These are phyloP conservation scores for Phytophthora sojae DNA, from an alignment of 352 stramenopile genomes.

Conservation along the genomic window DNA sequence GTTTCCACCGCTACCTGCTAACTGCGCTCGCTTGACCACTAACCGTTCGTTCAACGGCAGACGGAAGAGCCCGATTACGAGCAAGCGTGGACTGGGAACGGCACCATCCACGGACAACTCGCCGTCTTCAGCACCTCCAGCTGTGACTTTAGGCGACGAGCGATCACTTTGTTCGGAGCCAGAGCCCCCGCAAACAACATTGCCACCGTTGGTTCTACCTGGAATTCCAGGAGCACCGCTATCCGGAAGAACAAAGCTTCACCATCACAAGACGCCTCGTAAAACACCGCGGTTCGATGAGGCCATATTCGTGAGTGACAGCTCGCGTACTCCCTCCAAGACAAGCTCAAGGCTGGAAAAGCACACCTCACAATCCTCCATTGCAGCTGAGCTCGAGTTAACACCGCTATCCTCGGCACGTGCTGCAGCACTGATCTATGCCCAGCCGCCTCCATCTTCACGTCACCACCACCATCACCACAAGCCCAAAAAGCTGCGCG, in stretches of 20 bases:
- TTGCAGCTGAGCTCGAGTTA: conserved; percentile 17
- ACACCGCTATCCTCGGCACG: conserved; percentile 41
- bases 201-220: conserved; percentile 33
- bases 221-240: conserved; percentile 3
- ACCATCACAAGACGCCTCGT: conserved; percentile 16
- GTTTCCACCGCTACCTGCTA: background rate
- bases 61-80: conserved; percentile 37
- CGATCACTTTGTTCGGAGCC: background rate
- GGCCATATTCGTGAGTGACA: conserved; percentile 8
- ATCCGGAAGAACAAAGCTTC: conserved; percentile 14
- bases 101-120: conserved; percentile 6
- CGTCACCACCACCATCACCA: conserved; percentile 21
- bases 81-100: conserved; percentile 33
- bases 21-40: background rate
- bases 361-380: conserved; percentile 1
- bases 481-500: conserved; percentile 29
- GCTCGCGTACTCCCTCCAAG: conserved; percentile 8
- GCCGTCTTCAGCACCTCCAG: conserved; percentile 13
- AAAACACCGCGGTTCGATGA: conserved; percentile 18
- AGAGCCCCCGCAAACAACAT: background rate
- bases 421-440: conserved; percentile 41
- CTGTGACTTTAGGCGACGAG: conserved; percentile 4
- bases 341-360: conserved; percentile 15
- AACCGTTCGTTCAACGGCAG: conserved; percentile 8
- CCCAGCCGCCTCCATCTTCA: conserved; percentile 21